Evolutionary conservation across 257 asterid genomes (phyloP), one percentile per base, ranked within the genome.

Genomic region (Capsicum pubescens): DNA sequence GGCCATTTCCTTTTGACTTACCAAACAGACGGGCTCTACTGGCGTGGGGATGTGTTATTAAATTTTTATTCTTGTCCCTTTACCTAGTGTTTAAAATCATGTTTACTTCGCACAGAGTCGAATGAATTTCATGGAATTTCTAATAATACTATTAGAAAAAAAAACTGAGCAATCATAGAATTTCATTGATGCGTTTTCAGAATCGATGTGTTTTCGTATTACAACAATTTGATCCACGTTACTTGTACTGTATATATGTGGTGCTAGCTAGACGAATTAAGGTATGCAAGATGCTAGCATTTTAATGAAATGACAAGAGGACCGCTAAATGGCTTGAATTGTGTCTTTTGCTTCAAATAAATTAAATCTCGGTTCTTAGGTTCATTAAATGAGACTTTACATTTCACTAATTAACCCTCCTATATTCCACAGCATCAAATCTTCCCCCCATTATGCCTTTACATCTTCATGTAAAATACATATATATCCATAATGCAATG

Each of bases 1-100:
- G 97, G 95, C 83, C 26, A 88, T 92, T 32, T 93, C 97, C 3
- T 93, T 88, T 87, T 97, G 94, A 0, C 91, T 92, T 39, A 82
- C 84, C 48, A 82, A 58, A 68, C 35, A 26, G 68, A 70, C 50
- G 17, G 85, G 69, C 21, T 81, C 68, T 69, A 69, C 50, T 50
- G 87, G 87, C 67, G 26, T 81, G 57, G 68, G 17, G 79, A 84
- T 79, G 84, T 79, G 76, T 77, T 39, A 5, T 32, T 21, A 16
- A 82, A 56, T 54, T 77, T 77, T 3, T 55, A 15, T 32, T 77
- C 63, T 1, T 77, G 64, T 32, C 64, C 50, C 21, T 77, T 68
- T 52, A 76, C 58, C 48, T 76, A 32, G 58, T 26, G 32, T 52
- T 76, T n/a, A 76, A 1, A 76, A 76, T 50, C 58, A 5, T 72